These are phyloP conservation scores for Saccharomycopsis fermentans DNA, from an alignment of 805 yeast genomes.

Conservation along the genomic window DNA sequence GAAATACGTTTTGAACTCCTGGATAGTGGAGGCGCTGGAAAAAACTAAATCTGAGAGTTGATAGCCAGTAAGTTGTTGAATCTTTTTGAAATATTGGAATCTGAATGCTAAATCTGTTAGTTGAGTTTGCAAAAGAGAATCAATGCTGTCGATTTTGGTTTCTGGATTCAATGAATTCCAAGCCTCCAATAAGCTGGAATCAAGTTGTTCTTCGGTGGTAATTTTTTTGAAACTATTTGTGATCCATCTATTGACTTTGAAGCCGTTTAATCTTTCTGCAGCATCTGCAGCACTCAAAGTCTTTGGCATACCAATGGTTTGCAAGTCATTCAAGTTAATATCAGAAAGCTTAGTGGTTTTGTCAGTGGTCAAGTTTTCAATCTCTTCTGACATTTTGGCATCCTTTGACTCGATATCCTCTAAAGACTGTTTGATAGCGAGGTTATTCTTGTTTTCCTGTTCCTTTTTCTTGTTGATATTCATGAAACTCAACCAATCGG, in stretches of 20 bases:
- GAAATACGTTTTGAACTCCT: slow-evolving; percentile 6
- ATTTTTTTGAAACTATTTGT: slow-evolving; percentile 5
- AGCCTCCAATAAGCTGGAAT: slow-evolving; percentile 4
- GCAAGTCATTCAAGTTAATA: slow-evolving; percentile 2
- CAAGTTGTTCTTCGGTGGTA: slow-evolving; percentile 6
- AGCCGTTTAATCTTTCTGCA: slow-evolving; percentile 6
- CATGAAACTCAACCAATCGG: slow-evolving; percentile 12
- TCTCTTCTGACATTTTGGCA: slow-evolving; percentile 5
- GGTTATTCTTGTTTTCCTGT: neutral
- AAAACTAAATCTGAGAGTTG: slow-evolving; percentile 13
- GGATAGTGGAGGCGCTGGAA: slow-evolving; percentile 7
- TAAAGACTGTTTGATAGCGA: slow-evolving; percentile 4
- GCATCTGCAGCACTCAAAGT: slow-evolving; percentile 10
- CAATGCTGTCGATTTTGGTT: neutral
- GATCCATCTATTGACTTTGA: slow-evolving; percentile 14
- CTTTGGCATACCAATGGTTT: slow-evolving; percentile 16
- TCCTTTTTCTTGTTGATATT: slow-evolving; percentile 8
- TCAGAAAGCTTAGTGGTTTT: neutral
- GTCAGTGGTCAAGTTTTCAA: neutral
- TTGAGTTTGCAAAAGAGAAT: slow-evolving; percentile 1
- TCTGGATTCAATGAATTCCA: slow-evolving; percentile 6
- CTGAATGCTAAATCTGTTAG: slow-evolving; percentile 8
- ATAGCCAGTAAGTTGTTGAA: slow-evolving; percentile 13
- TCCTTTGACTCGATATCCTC: slow-evolving; percentile 8
- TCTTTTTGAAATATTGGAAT: slow-evolving; percentile 13